Conservation (phyloP, 257 asterid genomes). For the Dorcoceras hygrometricum region DNA sequence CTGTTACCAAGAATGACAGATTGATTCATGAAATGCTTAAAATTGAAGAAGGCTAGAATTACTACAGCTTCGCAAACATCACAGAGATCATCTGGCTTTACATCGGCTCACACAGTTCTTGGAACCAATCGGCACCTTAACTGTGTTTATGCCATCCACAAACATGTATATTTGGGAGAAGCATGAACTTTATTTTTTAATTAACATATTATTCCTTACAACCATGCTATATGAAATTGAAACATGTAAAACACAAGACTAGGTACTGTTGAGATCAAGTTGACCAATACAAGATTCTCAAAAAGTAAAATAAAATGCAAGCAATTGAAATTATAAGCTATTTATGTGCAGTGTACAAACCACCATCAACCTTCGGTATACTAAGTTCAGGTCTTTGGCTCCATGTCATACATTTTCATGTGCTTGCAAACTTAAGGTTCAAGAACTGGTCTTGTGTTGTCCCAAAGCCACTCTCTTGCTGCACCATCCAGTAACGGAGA, state of each 20-base stretch:
- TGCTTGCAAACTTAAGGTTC: constrained; percentile 28
- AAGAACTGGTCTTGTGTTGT: constrained; percentile 63
- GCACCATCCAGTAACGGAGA: constrained; percentile 83
- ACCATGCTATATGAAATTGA: neutral
- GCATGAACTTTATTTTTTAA: neutral
- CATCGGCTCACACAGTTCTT: neutral
- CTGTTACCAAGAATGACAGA: neutral
- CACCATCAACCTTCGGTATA: neutral
- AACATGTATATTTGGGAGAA: neutral
- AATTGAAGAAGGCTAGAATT: neutral
- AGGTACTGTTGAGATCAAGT: neutral
- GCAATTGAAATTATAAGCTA: neutral
- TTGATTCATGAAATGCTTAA: neutral
- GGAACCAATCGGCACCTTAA: neutral
- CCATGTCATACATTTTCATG: constrained; percentile 1
- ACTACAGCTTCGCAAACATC: neutral
- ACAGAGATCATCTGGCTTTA: neutral
- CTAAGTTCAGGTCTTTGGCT: neutral
- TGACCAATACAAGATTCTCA: neutral
- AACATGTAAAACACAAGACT: neutral
- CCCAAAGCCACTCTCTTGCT: constrained; percentile 78
- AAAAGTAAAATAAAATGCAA: neutral
- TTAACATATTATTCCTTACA: no score
- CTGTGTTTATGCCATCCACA: neutral
- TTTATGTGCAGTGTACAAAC: neutral